Evolutionary conservation across 139 green algal genomes (phyloP), one percentile per base, ranked within the genome.

Genomic region (Chlamydomonas eustigma): DNA sequence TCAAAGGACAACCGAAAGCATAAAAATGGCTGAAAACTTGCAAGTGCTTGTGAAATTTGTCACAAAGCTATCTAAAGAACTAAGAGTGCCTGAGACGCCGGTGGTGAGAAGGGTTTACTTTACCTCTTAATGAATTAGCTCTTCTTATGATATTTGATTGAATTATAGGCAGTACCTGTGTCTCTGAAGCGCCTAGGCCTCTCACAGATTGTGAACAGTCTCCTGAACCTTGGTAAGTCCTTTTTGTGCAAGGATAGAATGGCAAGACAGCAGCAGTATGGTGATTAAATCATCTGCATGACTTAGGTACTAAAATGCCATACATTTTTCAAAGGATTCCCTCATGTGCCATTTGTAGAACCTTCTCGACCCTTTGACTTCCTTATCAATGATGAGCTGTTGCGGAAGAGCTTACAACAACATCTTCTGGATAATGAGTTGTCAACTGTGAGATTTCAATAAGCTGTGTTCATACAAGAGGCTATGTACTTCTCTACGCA

Each of bases 191-290:
- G 95, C 25, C 94, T 95, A 80, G 95, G 95, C 0, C 83, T 99
- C 5, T 98, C 92, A 0, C 94, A 98, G 80, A 88, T 99, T 50
- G 90, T 99, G 85, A 99, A 99, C 78, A 90, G 94, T 80, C 77
- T 99, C 8, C 86, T 98, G 0, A 89, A 75, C 1, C 78, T 94
- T 4, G 91, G 92, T 95, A 37, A 84, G 88, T 50, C 58, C 6
- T 24, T 70, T 18, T 63, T 18, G 50, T 18, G 50, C 22, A 18
- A 30, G 24, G 50, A 63, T 24, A 24, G n/a, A n/a, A n/a, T n/a
- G n/a, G n/a, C n/a, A n/a, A n/a, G n/a, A n/a, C 50, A 63, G 50
- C 50, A 63, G 50, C 50, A 18, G 50, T 24, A 63, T 63, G 50
- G 50, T 18, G 22, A 50, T 78, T 0, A n/a, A n/a, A n/a, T n/a